Conservation (phyloP, 2,329 filamentous ascomycete species). For the Monosporascus sp. region DNA sequence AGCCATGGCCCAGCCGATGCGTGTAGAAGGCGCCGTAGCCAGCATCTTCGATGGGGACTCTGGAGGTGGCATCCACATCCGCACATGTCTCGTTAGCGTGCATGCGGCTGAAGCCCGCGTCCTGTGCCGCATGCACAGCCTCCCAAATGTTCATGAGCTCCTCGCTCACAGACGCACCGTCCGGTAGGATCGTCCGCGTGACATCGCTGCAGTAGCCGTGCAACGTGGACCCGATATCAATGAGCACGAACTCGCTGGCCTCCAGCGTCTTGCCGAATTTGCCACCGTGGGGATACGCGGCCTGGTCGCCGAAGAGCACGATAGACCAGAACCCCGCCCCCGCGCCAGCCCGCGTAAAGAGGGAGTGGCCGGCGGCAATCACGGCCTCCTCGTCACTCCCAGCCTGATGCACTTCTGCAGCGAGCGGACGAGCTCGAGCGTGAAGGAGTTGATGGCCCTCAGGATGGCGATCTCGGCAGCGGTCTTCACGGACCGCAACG, state of each 20-base stretch:
- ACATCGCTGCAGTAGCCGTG: slow-evolving; percentile 25
- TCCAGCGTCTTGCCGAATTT: slow-evolving; percentile 18
- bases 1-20: slow-evolving; percentile 22
- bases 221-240: slow-evolving; percentile 23
- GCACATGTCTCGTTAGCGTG: slow-evolving; percentile 20
- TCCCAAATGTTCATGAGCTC: slow-evolving; percentile 21
- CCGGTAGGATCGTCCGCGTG: slow-evolving; percentile 22
- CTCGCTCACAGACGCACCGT: slow-evolving; percentile 12
- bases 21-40: slow-evolving; percentile 23
- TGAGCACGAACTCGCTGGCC: slow-evolving; percentile 22
- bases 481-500: slow-evolving; percentile 22
- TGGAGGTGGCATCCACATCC: slow-evolving; percentile 22
- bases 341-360: slow-evolving; percentile 21
- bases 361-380: slow-evolving; percentile 9
- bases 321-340: slow-evolving; percentile 22
- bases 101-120: slow-evolving; percentile 21
- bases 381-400: slow-evolving; percentile 21
- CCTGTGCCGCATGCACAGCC: slow-evolving; percentile 17
- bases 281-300: slow-evolving; percentile 24
- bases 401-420: slow-evolving; percentile 20
- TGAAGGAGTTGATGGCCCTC: slow-evolving; percentile 22
- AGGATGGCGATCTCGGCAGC: slow-evolving; percentile 21
- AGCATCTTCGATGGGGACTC: slow-evolving; percentile 14
- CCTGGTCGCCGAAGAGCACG: slow-evolving; percentile 23
- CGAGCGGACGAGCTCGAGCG: slow-evolving; percentile 20